A percentile compares a stretch with the other conserved stretches of the same genome.
Conservation (phyloP, 345 rosid genomes). For the Eucalyptus regnans region DNA sequence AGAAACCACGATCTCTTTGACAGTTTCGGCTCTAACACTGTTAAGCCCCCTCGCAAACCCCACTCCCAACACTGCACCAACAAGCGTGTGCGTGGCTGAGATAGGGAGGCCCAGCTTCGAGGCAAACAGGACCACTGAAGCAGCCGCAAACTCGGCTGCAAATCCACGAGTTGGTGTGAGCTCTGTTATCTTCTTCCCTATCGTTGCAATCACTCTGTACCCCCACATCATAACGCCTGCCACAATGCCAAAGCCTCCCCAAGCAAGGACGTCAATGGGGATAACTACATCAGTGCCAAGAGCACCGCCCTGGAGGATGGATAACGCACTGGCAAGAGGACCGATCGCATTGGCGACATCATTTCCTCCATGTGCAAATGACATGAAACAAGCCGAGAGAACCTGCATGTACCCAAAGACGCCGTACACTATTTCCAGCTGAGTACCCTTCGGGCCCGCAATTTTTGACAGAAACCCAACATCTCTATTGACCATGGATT, state of each 20-base stretch:
- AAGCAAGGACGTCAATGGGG: slow-evolving; percentile 73
- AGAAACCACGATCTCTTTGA: slow-evolving; percentile 72
- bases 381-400: slow-evolving; percentile 96
- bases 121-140: slow-evolving; percentile 78
- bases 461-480: slow-evolving; percentile 68
- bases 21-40: slow-evolving; percentile 75
- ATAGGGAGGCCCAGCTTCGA: slow-evolving; percentile 83
- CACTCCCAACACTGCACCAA: slow-evolving; percentile 97
- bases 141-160: slow-evolving; percentile 91
- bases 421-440: slow-evolving; percentile 83
- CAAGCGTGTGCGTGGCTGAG: slow-evolving; percentile 90
- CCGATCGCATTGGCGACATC: slow-evolving; percentile 96
- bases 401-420: slow-evolving; percentile 91
- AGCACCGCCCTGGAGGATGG: slow-evolving; percentile 63
- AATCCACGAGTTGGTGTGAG: slow-evolving; percentile 92
- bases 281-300: slow-evolving; percentile 46
- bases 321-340: slow-evolving; percentile 75
- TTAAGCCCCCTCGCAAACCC: slow-evolving; percentile 88
- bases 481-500: slow-evolving; percentile 8
- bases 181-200: slow-evolving; percentile 88
- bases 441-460: slow-evolving; percentile 82
- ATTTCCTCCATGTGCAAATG: slow-evolving; percentile 91
- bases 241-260: slow-evolving; percentile 97
- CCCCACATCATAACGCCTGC: slow-evolving; percentile 89
- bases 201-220: slow-evolving; percentile 84